These are phyloP conservation scores for Cylindrodendrum hubeiense DNA, from an alignment of 2,329 filamentous ascomycete species.

Conservation along the genomic window DNA sequence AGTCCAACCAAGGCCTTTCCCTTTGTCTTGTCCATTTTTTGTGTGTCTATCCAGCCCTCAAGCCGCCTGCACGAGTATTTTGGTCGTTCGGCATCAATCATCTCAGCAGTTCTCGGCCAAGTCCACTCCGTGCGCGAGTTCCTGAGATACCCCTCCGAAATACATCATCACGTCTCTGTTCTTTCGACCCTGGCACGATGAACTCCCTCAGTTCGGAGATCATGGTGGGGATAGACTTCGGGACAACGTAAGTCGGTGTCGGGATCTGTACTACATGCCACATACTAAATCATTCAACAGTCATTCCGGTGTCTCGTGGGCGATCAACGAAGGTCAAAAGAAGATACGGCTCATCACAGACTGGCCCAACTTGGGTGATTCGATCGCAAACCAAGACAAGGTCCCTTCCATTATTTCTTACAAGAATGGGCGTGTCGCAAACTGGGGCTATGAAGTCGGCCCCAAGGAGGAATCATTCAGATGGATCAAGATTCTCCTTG, in stretches of 20 bases:
- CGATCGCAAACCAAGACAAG: background rate
- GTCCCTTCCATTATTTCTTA: background rate
- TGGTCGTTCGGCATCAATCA: no score
- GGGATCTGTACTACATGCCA: no score
- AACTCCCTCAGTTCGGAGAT: background rate
- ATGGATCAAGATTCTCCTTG: conserved; percentile 1
- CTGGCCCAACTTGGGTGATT: background rate
- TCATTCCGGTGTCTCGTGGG: conserved; percentile 1
- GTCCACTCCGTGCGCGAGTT: background rate
- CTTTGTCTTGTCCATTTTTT: background rate
- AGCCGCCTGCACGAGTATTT: background rate
- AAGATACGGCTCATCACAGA: background rate
- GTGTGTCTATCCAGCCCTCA: background rate
- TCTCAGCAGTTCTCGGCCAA: no score
- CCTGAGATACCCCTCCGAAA: background rate
- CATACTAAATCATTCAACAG: background rate
- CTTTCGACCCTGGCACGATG: background rate
- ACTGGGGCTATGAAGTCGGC: background rate
- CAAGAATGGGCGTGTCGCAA: background rate
- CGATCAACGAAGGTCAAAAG: background rate
- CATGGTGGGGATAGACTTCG: background rate
- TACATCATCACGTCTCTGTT: background rate
- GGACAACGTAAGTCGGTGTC: background rate
- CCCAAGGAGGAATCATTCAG: background rate
- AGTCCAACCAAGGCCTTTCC: background rate